These are phyloP conservation scores for Tetrapisispora iriomotensis DNA, from an alignment of 805 yeast species.

Conservation along the genomic window DNA sequence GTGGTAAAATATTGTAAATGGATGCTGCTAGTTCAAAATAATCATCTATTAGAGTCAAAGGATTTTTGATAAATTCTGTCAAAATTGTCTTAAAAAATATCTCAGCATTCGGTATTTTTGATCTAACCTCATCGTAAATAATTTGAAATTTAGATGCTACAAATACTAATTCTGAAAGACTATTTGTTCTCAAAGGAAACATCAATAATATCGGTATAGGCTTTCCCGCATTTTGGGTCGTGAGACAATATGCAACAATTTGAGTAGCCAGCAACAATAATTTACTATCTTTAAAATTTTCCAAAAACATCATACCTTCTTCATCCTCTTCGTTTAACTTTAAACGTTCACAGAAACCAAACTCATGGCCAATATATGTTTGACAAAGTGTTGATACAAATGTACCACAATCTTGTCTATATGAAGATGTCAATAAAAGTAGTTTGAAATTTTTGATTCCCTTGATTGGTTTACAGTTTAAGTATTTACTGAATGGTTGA, in stretches of 20 bases:
- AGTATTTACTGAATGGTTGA: slow-evolving; percentile 46
- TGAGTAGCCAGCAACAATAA: slow-evolving; percentile 42
- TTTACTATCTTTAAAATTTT: slow-evolving; percentile 34
- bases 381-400: slow-evolving; percentile 27
- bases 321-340: slow-evolving; percentile 22
- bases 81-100: slow-evolving; percentile 34
- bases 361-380: slow-evolving; percentile 26
- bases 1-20: slow-evolving; percentile 46
- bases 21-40: slow-evolving; percentile 39
- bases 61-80: slow-evolving; percentile 32
- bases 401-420: slow-evolving; percentile 20
- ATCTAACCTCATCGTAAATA: slow-evolving; percentile 32
- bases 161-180: slow-evolving; percentile 36
- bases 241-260: slow-evolving; percentile 28
- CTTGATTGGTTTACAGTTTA: slow-evolving; percentile 46
- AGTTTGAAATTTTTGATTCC: slow-evolving; percentile 44
- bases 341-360: slow-evolving; percentile 28
- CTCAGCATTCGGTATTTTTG: slow-evolving; percentile 24
- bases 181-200: slow-evolving; percentile 18
- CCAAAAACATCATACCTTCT: slow-evolving; percentile 20
- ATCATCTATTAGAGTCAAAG: slow-evolving; percentile 22
- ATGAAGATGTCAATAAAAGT: slow-evolving; percentile 34
- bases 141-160: slow-evolving; percentile 39
- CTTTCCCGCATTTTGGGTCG: slow-evolving; percentile 20
- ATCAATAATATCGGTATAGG: slow-evolving; percentile 23